Evolutionary conservation across 1,284 basidiomycete genomes (phyloP).

Genomic region (Microbotryomycetes sp.): DNA sequence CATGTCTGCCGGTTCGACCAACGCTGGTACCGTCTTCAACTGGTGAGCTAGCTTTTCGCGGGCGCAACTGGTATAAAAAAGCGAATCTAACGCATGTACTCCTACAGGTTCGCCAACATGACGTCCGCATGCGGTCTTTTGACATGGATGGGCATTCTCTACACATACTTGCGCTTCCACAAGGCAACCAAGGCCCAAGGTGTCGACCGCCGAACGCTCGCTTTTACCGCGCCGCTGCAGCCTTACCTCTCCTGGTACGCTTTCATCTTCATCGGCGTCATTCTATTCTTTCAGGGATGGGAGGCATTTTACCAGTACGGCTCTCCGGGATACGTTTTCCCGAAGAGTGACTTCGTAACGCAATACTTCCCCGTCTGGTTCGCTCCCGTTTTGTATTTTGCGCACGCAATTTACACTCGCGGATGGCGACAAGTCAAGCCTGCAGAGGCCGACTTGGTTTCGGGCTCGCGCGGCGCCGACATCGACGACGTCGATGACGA

Average conservation of each 20-base stretch:
- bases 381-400: slow-evolving; percentile 67
- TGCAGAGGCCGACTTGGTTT: slow-evolving; percentile 65
- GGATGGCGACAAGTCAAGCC: slow-evolving; percentile 47
- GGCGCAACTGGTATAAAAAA: not conserved
- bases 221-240: slow-evolving; percentile 44
- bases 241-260: slow-evolving; percentile 36
- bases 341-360: slow-evolving; percentile 37
- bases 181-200: slow-evolving; percentile 55
- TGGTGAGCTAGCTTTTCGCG: slow-evolving; percentile 10
- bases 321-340: not conserved
- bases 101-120: slow-evolving; percentile 8
- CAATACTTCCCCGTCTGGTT: slow-evolving; percentile 62
- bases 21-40: slow-evolving; percentile 21
- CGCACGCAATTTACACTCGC: slow-evolving; percentile 40
- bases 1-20: slow-evolving; percentile 42
- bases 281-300: not conserved
- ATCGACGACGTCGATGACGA: slow-evolving; percentile 5
- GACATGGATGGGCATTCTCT: slow-evolving; percentile 49
- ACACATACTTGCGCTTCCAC: slow-evolving; percentile 53
- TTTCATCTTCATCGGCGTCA: slow-evolving; percentile 1
- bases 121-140: slow-evolving; percentile 48
- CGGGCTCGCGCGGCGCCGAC: slow-evolving; percentile 12
- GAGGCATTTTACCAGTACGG: slow-evolving; percentile 4
- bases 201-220: slow-evolving; percentile 50
- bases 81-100: not conserved